Evolutionary conservation across 768 basidiomycete genomes (phyloP).

Genomic region (Candolleomyces eurysporus): DNA sequence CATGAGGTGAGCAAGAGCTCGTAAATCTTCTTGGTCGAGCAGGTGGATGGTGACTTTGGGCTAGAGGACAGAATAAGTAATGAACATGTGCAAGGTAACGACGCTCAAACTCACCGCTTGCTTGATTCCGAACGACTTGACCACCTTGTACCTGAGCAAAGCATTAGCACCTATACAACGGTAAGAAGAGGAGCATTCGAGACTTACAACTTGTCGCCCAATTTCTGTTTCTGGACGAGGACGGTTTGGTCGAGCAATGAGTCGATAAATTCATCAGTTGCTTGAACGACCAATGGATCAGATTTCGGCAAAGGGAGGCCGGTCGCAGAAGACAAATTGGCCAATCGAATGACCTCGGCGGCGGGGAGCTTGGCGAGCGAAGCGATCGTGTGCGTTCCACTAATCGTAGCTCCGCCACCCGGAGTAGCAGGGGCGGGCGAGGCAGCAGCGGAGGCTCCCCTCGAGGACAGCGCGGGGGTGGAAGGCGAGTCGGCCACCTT

Average conservation of each 20-base stretch:
- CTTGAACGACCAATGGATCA: conserved; percentile 64
- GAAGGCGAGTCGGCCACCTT: conserved; percentile 53
- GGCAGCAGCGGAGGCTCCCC: conserved; percentile 68
- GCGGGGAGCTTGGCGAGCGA: conserved; percentile 75
- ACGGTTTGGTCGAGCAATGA: conserved; percentile 51
- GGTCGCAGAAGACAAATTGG: conserved; percentile 45
- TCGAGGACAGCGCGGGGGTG: conserved; percentile 75
- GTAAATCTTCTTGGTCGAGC: conserved; percentile 82
- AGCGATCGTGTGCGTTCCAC: conserved; percentile 55
- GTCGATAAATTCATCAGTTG: conserved; percentile 74
- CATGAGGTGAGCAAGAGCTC: conserved; percentile 81
- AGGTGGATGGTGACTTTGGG: conserved; percentile 84
- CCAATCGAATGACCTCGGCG: conserved; percentile 68
- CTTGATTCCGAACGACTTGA: conserved; percentile 84
- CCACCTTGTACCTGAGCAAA: conserved; percentile 42
- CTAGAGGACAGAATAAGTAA: conserved; percentile 27
- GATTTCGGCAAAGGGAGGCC: conserved; percentile 65
- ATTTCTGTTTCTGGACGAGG: conserved; percentile 69
- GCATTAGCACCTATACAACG: background rate
- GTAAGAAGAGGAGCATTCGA: background rate
- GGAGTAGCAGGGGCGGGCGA: conserved; percentile 71
- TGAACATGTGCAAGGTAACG: background rate
- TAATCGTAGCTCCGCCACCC: conserved; percentile 26
- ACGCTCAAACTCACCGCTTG: conserved; percentile 53
- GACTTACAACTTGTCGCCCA: conserved; percentile 75